These are phyloP conservation scores for Leccinum aurantiacum DNA, from an alignment of 768 basidiomycete species.

Conservation along the genomic window DNA sequence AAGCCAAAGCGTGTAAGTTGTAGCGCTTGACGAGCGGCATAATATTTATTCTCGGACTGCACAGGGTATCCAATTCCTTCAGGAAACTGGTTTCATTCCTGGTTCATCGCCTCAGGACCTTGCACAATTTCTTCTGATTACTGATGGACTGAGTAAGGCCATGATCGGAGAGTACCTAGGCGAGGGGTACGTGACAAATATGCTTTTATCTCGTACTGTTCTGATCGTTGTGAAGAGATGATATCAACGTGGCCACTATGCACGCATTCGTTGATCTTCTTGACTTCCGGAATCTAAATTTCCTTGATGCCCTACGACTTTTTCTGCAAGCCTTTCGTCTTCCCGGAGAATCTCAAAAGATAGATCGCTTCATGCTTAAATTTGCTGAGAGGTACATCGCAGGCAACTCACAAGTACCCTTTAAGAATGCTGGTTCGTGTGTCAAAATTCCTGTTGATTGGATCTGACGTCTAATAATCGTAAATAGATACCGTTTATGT, in stretches of 20 bases:
- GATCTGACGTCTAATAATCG: slow-evolving; percentile 9
- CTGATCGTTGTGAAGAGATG: slow-evolving; percentile 57
- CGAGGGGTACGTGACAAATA: slow-evolving; percentile 69
- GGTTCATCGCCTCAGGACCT: slow-evolving; percentile 72
- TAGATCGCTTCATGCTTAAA: slow-evolving; percentile 98
- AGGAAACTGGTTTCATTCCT: slow-evolving; percentile 85
- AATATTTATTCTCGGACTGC: slow-evolving; percentile 3
- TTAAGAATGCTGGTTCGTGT: slow-evolving; percentile 87
- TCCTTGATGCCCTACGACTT: slow-evolving; percentile 85
- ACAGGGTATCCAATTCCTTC: slow-evolving; percentile 86
- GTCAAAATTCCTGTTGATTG: neutral
- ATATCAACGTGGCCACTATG: slow-evolving; percentile 89
- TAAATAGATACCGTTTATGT: slow-evolving; percentile 85
- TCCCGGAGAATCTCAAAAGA: slow-evolving; percentile 97
- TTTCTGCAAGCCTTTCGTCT: slow-evolving; percentile 96
- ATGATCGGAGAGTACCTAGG: slow-evolving; percentile 99
- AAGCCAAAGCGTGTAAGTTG: slow-evolving; percentile 89
- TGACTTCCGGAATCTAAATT: slow-evolving; percentile 78
- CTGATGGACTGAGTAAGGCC: slow-evolving; percentile 91
- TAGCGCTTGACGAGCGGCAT: neutral
- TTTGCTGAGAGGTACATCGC: slow-evolving; percentile 97
- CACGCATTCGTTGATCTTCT: slow-evolving; percentile 95
- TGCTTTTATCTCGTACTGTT: neutral
- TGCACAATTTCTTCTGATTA: slow-evolving; percentile 79
- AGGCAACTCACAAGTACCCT: slow-evolving; percentile 78